Evolutionary conservation across 2,329 filamentous ascomycete species (phyloP), one percentile per base, ranked within the genome.

Genomic region (Orbilia javanica): DNA sequence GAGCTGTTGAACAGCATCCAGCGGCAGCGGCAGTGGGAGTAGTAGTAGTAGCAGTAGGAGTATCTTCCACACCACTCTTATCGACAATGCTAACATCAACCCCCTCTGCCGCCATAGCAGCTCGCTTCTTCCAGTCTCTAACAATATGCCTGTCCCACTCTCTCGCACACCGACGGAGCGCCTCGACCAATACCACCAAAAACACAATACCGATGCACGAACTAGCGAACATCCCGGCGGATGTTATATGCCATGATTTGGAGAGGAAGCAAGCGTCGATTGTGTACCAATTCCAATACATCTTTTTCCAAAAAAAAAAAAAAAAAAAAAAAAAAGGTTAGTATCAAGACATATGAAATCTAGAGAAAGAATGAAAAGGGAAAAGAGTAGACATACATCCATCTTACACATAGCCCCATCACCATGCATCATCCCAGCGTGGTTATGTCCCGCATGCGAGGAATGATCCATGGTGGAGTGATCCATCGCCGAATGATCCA

Each of bases 221-320:
- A 22, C 91, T 92, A 57, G 91, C 92, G 82, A 96, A 95, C 87
- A 91, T 91, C 83, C 88, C 90, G 1, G 84, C 85, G 25, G 90
- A 91, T 15, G 85, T 90, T 83, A 95, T 88, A 82, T 90, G 90
- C 92, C 93, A 96, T 22, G 87, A 86, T 6, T 83, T 81, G 25
- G 91, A 85, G 82, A 96, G 87, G 87, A 96, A 95, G 84, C 90
- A 93, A 20, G 90, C 84, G 82, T 92, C 89, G 82, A 92, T 85
- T 2, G 90, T 91, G 83, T 92, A 87, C 90, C 91, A 93, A 84
- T 93, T 94, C 91, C 91, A 93, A 46, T 93, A 86, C 92, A 93
- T 94, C 90, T 92, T 31, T n/a, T n/a, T n/a, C n/a, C n/a, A n/a
- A n/a, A n/a, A n/a, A n/a, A n/a, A n/a, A n/a, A n/a, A n/a, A n/a